Percentiles rank a stretch among this genome's conserved stretches.
Conservation (phyloP, 495 filamentous ascomycete species). For the Bacidia gigantensis region DNA sequence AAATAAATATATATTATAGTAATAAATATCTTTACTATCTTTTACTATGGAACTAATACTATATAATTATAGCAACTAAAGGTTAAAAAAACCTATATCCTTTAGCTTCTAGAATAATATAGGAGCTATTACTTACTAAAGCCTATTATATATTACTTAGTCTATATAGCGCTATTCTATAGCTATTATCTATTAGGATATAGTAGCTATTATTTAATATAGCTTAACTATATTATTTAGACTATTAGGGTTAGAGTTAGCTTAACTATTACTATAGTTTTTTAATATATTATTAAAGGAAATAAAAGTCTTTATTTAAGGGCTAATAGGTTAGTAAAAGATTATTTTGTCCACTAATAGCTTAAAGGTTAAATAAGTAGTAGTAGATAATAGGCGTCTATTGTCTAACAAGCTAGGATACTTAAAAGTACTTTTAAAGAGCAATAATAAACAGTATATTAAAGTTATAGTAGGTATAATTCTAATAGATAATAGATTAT, state of each 20-base stretch:
- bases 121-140: no score
- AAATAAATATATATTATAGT: constrained; percentile 7
- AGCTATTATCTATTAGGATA: no score
- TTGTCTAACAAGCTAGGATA: no score
- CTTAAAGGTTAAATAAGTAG: not conserved
- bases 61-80: not conserved
- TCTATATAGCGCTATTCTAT: no score
- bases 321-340: not conserved
- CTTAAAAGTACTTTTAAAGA: not conserved
- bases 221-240: no score
- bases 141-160: no score
- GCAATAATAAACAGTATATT: not conserved
- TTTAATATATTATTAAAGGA: no score
- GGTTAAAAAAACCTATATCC: constrained; percentile 1
- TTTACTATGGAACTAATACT: not conserved
- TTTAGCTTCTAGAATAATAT: not conserved
- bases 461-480: not conserved
- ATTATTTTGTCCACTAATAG: not conserved
- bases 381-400: no score
- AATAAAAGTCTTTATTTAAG: not conserved
- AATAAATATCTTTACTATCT: constrained; percentile 1
- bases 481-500: not conserved
- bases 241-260: no score
- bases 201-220: no score
- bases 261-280: no score